Percentiles rank a stretch among this genome's conserved stretches.
These are phyloP conservation scores for Metarhizium rileyi DNA, from an alignment of 2,329 filamentous ascomycete genomes.

Conservation along the genomic window DNA sequence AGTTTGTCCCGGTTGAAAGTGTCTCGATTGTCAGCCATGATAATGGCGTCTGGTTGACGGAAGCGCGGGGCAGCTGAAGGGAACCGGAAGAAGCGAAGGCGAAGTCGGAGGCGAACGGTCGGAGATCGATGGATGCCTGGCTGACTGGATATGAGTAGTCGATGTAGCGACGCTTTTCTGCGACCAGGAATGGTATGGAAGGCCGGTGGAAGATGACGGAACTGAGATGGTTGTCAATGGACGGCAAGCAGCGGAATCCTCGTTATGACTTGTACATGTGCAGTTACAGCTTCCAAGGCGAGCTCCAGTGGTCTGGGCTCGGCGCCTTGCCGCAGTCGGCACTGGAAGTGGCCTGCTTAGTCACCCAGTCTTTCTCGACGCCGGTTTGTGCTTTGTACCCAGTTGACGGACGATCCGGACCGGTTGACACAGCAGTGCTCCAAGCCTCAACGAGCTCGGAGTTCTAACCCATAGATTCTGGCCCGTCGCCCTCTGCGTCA, in stretches of 20 bases:
- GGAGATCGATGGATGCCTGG: too few relatives aligned
- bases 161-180: not conserved
- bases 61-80: not conserved
- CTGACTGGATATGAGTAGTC: too few relatives aligned
- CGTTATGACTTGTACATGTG: constrained; percentile 11
- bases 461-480: not conserved
- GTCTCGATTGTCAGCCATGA: constrained; percentile 2
- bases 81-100: not conserved
- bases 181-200: not conserved
- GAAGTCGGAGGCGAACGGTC: not conserved
- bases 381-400: not conserved
- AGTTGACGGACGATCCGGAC: too few relatives aligned
- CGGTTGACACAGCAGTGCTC: too few relatives aligned
- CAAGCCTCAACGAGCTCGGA: not conserved
- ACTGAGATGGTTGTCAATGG: not conserved
- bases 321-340: not conserved
- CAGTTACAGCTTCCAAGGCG: too few relatives aligned
- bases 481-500: not conserved
- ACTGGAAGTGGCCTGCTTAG: too few relatives aligned
- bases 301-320: too few relatives aligned
- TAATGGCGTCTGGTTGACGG: not conserved
- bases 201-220: not conserved
- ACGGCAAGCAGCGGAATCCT: constrained; percentile 9
- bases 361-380: not conserved
- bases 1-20: constrained; percentile 5